A percentile compares a stretch with the other conserved stretches of the same genome.
These are phyloP conservation scores for Sedum album DNA, from an alignment of 164 flowering plant genomes.

Conservation along the genomic window DNA sequence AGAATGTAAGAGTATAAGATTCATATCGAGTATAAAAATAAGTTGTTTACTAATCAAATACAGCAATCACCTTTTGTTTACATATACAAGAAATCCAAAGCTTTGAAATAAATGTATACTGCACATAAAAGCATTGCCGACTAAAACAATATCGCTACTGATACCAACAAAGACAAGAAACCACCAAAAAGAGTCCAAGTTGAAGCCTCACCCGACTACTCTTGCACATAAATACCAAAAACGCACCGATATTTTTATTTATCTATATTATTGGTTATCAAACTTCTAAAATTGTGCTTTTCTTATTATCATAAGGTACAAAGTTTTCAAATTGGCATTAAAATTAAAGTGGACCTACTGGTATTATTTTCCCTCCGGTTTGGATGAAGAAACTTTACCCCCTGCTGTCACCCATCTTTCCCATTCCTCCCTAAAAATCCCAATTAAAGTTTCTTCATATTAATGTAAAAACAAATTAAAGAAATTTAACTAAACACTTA, in stretches of 20 bases:
- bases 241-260: neutral
- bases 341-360: conserved; percentile 28
- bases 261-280: neutral
- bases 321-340: neutral
- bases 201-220: neutral
- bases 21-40: too few species aligned
- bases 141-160: neutral
- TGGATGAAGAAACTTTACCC: conserved; percentile 20
- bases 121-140: neutral
- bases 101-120: neutral
- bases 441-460: neutral
- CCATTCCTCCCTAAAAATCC: conserved; percentile 46
- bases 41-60: too few species aligned
- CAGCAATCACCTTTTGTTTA: too few species aligned
- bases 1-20: too few species aligned
- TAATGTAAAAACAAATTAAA: neutral
- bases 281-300: neutral
- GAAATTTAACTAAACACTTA: too few species aligned
- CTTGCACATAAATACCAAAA: neutral
- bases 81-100: too few species aligned
- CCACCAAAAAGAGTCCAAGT: neutral
- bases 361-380: conserved; percentile 20
- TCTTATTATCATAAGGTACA: neutral
- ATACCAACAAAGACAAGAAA: neutral
- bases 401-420: conserved; percentile 39